phyloP scores from a whole-genome alignment of 2,329 filamentous ascomycete genomes.

The Diplodia sapinea region DNA sequence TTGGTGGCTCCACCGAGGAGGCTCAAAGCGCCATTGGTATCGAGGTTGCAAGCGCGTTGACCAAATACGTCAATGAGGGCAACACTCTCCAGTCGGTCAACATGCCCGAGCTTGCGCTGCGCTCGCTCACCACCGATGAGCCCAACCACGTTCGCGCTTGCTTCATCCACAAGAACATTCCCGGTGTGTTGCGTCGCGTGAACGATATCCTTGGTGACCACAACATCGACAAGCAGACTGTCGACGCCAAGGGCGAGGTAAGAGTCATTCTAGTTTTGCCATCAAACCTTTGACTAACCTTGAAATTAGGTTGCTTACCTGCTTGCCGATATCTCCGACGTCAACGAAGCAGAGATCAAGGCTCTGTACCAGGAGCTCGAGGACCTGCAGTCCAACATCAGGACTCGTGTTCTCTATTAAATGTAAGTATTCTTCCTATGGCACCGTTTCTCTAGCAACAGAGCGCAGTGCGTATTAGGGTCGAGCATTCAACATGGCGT shows the following conservation, averaged over 20 bases:
- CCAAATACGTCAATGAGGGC: constrained; percentile 95
- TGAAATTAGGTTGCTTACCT: constrained; percentile 76
- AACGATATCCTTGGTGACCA: constrained; percentile 94
- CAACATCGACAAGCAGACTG: constrained; percentile 99
- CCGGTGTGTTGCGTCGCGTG: constrained; percentile 90
- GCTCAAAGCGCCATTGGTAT: constrained; percentile 94
- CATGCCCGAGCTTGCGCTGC: constrained; percentile 90
- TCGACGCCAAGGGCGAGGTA: constrained; percentile 89
- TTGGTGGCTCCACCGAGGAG: constrained; percentile 96
- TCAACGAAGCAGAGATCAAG: constrained; percentile 80
- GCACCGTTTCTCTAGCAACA: neutral
- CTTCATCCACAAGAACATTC: constrained; percentile 96
- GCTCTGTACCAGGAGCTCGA: constrained; percentile 84
- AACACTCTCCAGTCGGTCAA: constrained; percentile 92
- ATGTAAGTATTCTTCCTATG: neutral
- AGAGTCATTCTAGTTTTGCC: neutral
- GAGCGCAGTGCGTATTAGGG: neutral
- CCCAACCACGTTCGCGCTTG: constrained; percentile 89
- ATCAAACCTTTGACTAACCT: neutral
- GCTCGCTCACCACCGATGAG: constrained; percentile 89
- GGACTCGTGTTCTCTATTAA: constrained; percentile 57
- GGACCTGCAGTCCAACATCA: constrained; percentile 72
- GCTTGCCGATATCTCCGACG: constrained; percentile 95
- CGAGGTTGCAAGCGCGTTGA: constrained; percentile 86
- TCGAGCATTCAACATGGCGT: constrained; percentile 49